Conservation (phyloP, 179 eudicot genomes). For the Dionaea muscipula region DNA sequence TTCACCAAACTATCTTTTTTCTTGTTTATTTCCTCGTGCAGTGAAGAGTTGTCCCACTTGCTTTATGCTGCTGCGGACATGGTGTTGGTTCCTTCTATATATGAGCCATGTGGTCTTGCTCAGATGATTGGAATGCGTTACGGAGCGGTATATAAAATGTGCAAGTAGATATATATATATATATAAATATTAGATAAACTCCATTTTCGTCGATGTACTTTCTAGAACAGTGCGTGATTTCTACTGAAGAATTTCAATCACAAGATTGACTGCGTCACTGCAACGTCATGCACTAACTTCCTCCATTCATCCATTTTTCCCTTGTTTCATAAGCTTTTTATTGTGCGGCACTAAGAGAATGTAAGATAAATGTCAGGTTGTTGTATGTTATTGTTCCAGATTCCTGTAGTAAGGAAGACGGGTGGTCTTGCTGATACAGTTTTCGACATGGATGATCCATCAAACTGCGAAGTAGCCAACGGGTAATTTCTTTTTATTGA, state of each 20-base stretch:
- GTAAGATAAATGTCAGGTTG: neutral
- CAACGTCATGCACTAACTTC: neutral
- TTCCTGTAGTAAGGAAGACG: slow-evolving; percentile 71
- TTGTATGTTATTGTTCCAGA: slow-evolving; percentile 23
- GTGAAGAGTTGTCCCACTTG: slow-evolving; percentile 88
- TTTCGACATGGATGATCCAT: slow-evolving; percentile 64
- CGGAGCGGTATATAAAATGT: slow-evolving; percentile 47
- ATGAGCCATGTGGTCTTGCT: slow-evolving; percentile 90
- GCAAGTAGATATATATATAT: neutral
- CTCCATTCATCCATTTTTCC: neutral
- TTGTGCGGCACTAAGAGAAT: neutral
- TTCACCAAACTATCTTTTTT: neutral
- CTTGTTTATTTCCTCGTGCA: slow-evolving; percentile 21
- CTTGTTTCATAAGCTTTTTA: neutral
- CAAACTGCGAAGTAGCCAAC: slow-evolving; percentile 40
- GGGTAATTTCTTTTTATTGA: slow-evolving; percentile 32
- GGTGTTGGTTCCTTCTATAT: slow-evolving; percentile 81
- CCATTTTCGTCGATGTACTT: neutral
- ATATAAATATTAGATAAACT: neutral
- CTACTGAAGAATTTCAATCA: neutral
- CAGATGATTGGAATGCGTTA: slow-evolving; percentile 95
- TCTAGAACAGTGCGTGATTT: neutral
- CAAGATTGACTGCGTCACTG: neutral
- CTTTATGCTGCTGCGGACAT: slow-evolving; percentile 88
- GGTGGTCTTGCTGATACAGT: slow-evolving; percentile 95